A percentile compares a stretch with the other conserved stretches of the same genome.
Conservation (phyloP, 331 rosid species). For the Cydonia oblonga region DNA sequence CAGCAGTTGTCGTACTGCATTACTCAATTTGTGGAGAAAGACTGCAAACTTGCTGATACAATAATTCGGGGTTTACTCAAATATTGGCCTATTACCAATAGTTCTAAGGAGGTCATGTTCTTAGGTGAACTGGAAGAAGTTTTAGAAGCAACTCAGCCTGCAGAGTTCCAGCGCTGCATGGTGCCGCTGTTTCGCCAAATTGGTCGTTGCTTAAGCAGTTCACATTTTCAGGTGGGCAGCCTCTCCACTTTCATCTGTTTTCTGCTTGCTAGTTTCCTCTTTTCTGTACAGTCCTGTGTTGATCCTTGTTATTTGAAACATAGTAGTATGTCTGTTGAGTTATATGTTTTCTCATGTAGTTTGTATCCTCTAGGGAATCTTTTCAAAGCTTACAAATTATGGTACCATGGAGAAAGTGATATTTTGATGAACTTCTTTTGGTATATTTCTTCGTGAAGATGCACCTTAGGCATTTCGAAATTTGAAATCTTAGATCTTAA, state of each 20-base stretch:
- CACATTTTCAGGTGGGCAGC: constrained; percentile 76
- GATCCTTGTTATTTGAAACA: not conserved
- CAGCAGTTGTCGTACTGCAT: constrained; percentile 97
- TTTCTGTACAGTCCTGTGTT: not conserved
- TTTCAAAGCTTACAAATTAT: not conserved
- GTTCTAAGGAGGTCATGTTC: constrained; percentile 97
- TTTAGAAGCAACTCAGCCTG: constrained; percentile 87
- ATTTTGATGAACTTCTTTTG: not conserved
- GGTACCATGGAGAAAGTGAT: not conserved
- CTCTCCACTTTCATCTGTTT: constrained; percentile 8
- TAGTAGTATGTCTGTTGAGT: not conserved
- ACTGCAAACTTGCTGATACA: constrained; percentile 94
- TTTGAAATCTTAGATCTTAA: not conserved
- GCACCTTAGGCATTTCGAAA: not conserved
- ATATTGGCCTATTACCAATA: constrained; percentile 93
- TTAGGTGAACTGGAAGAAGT: constrained; percentile 97
- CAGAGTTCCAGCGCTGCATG: constrained; percentile 93
- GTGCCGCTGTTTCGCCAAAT: constrained; percentile 75
- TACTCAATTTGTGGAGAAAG: constrained; percentile 91
- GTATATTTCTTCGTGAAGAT: not conserved
- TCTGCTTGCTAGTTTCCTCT: constrained; percentile 7
- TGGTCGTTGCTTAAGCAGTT: constrained; percentile 81
- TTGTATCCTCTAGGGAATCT: not conserved
- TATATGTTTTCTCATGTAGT: not conserved
- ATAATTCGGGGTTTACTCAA: constrained; percentile 78